Conservation (phyloP, 768 basidiomycete genomes). For the Lactarius hatsudake region DNA sequence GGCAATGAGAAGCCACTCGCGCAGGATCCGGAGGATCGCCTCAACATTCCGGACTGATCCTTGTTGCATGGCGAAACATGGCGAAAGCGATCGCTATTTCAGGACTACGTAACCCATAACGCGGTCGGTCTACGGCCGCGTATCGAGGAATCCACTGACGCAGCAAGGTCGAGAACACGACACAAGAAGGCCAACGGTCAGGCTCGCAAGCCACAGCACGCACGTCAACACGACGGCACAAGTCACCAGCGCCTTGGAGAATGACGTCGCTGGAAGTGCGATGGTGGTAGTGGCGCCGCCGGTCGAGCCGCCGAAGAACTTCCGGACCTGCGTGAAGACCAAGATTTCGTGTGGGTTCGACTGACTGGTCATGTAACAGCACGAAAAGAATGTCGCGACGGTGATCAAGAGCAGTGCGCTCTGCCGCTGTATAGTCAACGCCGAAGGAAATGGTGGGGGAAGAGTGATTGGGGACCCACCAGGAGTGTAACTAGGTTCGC, state of each 20-base stretch:
- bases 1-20: background rate
- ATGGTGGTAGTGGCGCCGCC: no score
- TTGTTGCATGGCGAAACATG: background rate
- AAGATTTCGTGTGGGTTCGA: background rate
- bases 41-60: background rate
- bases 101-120: background rate
- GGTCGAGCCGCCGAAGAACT: background rate
- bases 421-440: background rate
- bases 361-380: no score
- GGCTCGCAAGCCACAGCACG: slow-evolving; percentile 11
- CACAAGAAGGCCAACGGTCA: slow-evolving; percentile 4
- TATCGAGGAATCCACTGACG: background rate
- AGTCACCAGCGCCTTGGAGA: background rate
- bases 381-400: slow-evolving; percentile 1
- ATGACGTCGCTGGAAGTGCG: background rate
- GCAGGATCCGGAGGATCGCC: background rate
- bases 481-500: slow-evolving; percentile 5
- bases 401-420: slow-evolving; percentile 1
- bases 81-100: background rate
- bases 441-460: background rate
- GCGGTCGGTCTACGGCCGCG: background rate
- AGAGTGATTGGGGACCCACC: background rate
- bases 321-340: background rate
- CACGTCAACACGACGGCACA: background rate
- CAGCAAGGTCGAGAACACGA: background rate